A percentile compares a stretch with the other conserved stretches of the same genome.
These are phyloP conservation scores for Fraxinus xanthoxyloides DNA, from an alignment of 305 asterid genomes.

Conservation along the genomic window DNA sequence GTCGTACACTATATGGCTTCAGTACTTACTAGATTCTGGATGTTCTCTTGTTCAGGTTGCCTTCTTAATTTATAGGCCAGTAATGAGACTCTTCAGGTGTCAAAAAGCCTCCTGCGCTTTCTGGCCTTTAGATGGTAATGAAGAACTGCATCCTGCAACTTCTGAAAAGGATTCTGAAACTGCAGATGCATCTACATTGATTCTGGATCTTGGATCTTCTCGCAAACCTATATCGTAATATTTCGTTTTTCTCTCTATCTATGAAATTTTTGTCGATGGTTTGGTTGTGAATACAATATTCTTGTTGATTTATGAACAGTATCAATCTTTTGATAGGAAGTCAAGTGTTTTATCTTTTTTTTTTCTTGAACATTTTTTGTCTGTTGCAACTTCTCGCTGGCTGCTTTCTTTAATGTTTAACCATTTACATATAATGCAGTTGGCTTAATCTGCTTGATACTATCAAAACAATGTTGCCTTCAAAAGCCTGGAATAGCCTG, in stretches of 20 bases:
- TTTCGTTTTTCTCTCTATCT: constrained; percentile 20
- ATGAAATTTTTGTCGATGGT: constrained; percentile 9
- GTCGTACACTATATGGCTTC: background rate
- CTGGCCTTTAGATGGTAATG: constrained; percentile 88
- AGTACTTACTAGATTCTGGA: background rate
- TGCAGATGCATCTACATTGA: constrained; percentile 43
- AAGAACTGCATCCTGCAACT: constrained; percentile 38
- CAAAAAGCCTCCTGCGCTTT: constrained; percentile 52
- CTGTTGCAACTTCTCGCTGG: constrained; percentile 4
- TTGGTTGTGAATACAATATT: constrained; percentile 17
- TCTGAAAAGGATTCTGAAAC: constrained; percentile 63
- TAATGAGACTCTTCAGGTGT: constrained; percentile 91
- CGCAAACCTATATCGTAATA: constrained; percentile 66
- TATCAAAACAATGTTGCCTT: constrained; percentile 86
- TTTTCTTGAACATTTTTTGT: background rate
- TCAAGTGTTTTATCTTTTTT: background rate
- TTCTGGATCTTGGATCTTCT: constrained; percentile 82
- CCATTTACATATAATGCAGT: constrained; percentile 46
- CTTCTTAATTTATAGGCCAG: constrained; percentile 93
- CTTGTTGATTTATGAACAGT: background rate
- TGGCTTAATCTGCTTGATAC: constrained; percentile 89
- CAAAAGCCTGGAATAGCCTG: constrained; percentile 99
- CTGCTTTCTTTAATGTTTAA: constrained; percentile 16
- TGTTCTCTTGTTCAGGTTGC: constrained; percentile 68
- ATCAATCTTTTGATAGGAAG: background rate